Base-by-base conservation (phyloP, 345 rosid genomes). In the Bruguiera sexangula region DNA sequence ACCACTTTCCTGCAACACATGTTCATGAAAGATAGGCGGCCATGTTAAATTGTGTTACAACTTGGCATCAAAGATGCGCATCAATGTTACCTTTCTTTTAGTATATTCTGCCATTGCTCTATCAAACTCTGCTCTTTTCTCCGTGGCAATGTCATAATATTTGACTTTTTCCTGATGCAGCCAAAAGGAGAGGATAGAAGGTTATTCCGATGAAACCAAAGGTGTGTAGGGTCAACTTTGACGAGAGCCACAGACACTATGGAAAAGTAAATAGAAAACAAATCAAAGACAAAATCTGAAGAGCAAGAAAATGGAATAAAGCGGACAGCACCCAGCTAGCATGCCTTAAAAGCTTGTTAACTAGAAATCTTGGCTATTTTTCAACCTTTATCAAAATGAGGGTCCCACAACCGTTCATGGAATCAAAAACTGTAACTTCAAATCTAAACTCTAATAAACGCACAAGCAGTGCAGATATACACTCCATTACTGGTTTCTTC, bases 111-210 rank as follows among this genome's bases (percentile, higher is more conserved):
- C 82, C 87, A 82, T 87, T 75, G 85, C 84, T 73, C 77, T 77
- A 69, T 94, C 97, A 73, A 94, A 94, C 77, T 89, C 96, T 54
- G 91, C 92, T 70, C 97, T 86, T 74, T 89, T 94, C 79, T 79
- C 89, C 1, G 89, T 89, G 66, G 98, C 98, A 34, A 89, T 80
- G 74, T 94, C 98, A 74, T 94, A 94, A 72, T 94, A 91, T 67
- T 88, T 84, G n/a, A 94, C 95, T 62, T 94, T 91, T 76, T 91
- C 98, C 98, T 94, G 31, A 32, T 18, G 70, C 66, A 71, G 26
- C 37, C 48, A 70, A 34, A 52, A 65, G 77, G 4, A 34, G 75
- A 55, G 31, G 61, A 69, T 60, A 57, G 54, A 46, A 51, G 26
- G 19, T 22, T 27, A 39, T 54, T 62, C 16, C 24, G 37, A 59